phyloP scores from a whole-genome alignment of 78 protist genomes.

The Mantamonas sphyraenae region DNA sequence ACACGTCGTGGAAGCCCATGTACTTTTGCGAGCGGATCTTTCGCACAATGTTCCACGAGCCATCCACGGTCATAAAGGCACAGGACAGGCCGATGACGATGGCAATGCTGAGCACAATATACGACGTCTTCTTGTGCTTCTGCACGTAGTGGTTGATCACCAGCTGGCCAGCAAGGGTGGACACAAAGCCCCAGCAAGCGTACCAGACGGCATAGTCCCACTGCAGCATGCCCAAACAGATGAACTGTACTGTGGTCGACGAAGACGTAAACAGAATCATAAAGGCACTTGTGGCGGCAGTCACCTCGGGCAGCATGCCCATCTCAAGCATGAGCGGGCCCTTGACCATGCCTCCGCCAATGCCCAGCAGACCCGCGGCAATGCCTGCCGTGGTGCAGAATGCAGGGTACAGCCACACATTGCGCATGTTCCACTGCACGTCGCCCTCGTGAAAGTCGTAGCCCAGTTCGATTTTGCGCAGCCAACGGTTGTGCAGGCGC shows the following conservation, averaged over 20 bases:
- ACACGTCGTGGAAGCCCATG: not conserved
- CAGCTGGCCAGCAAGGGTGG: not conserved
- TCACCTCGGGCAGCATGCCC: slow-evolving; percentile 11
- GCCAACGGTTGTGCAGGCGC: not conserved
- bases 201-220: slow-evolving; percentile 3
- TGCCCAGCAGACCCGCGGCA: slow-evolving; percentile 31
- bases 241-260: slow-evolving; percentile 23
- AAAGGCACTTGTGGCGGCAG: slow-evolving; percentile 9
- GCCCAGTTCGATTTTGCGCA: not conserved
- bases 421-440: not conserved
- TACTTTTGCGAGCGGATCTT: not conserved
- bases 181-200: not conserved
- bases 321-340: slow-evolving; percentile 31
- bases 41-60: not conserved
- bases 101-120: not conserved
- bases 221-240: not conserved
- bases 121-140: not conserved
- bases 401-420: not conserved
- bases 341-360: slow-evolving; percentile 46
- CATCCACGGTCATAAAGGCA: not conserved
- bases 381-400: slow-evolving; percentile 9
- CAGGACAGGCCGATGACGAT: not conserved
- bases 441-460: slow-evolving; percentile 6
- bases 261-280: slow-evolving; percentile 39
- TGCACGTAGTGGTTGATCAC: not conserved